Conservation (phyloP, 306 rosid genomes). For the Vigna trinervia region DNA sequence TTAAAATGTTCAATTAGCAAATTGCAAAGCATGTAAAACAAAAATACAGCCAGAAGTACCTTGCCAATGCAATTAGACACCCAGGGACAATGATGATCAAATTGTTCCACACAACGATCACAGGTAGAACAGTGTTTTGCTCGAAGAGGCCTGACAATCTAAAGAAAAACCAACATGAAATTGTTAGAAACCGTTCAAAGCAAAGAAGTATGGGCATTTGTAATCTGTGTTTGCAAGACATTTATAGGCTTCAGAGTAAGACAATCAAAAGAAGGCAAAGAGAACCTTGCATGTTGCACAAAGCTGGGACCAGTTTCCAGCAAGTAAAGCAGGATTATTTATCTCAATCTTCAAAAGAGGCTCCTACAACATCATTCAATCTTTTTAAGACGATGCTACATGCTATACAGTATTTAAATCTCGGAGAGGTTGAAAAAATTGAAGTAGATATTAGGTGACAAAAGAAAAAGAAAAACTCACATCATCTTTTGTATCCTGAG, state of each 20-base stretch:
- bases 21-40: conserved; percentile 15
- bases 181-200: conserved; percentile 17
- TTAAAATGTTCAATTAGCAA: conserved; percentile 20
- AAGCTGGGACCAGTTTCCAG: conserved; percentile 75
- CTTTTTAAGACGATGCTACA: conserved; percentile 29
- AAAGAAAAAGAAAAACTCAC: conserved; percentile 53
- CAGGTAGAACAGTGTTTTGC: conserved; percentile 98
- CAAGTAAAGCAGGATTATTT: conserved; percentile 87
- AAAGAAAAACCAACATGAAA: conserved; percentile 39
- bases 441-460: conserved; percentile 18
- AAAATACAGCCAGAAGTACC: conserved; percentile 57
- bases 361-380: conserved; percentile 65
- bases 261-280: conserved; percentile 60
- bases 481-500: conserved; percentile 83
- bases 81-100: conserved; percentile 99
- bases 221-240: conserved; percentile 56
- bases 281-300: conserved; percentile 75
- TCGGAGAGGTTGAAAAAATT: background rate
- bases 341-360: conserved; percentile 92
- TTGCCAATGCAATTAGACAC: conserved; percentile 99
- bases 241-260: conserved; percentile 66
- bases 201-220: conserved; percentile 2
- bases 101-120: conserved; percentile 95
- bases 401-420: conserved; percentile 15
- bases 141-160: conserved; percentile 99